A percentile compares a stretch with the other conserved stretches of the same genome.
Conservation (phyloP, 2,329 filamentous ascomycete genomes). For the Piedraia hortae region DNA sequence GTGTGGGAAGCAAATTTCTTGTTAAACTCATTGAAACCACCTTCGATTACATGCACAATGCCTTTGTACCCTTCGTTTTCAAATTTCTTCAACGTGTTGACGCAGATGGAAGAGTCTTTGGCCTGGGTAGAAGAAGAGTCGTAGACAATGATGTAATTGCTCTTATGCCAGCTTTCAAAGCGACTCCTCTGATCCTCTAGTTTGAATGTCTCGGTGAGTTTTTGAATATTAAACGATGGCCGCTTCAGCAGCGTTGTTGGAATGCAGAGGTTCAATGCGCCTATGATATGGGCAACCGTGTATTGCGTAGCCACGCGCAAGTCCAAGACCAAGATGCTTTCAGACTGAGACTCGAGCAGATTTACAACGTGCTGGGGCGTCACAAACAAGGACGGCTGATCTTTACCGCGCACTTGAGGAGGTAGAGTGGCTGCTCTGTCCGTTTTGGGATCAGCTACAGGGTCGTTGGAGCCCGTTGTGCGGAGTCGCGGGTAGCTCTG, state of each 20-base stretch:
- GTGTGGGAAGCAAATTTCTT: conserved; percentile 36
- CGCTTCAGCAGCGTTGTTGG: conserved; percentile 82
- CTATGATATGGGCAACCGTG: conserved; percentile 41
- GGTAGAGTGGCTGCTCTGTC: conserved; percentile 22
- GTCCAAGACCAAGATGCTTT: conserved; percentile 46
- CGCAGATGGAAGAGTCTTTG: conserved; percentile 52
- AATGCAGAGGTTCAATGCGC: conserved; percentile 80
- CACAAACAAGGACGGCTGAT: conserved; percentile 15
- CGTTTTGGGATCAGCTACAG: conserved; percentile 3
- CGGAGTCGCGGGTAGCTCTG: conserved; percentile 7
- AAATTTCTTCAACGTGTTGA: conserved; percentile 88
- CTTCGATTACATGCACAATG: conserved; percentile 44
- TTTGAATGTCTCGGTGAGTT: conserved; percentile 66
- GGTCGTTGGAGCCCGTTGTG: conserved; percentile 6
- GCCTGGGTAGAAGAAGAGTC: conserved; percentile 49
- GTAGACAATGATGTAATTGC: conserved; percentile 61
- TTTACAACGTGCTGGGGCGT: conserved; percentile 23
- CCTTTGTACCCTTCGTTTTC: conserved; percentile 57
- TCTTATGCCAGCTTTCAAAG: conserved; percentile 51
- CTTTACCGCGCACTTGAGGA: conserved; percentile 7
- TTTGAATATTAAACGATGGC: conserved; percentile 67
- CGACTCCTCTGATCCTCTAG: conserved; percentile 37
- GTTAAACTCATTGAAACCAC: conserved; percentile 55
- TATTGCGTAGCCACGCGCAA: conserved; percentile 69
- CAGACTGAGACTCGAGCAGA: conserved; percentile 18